A percentile compares a stretch with the other conserved stretches of the same genome.
Conservation (phyloP, 202 grass and related monocot genomes). For the Elaeis oleifera region DNA sequence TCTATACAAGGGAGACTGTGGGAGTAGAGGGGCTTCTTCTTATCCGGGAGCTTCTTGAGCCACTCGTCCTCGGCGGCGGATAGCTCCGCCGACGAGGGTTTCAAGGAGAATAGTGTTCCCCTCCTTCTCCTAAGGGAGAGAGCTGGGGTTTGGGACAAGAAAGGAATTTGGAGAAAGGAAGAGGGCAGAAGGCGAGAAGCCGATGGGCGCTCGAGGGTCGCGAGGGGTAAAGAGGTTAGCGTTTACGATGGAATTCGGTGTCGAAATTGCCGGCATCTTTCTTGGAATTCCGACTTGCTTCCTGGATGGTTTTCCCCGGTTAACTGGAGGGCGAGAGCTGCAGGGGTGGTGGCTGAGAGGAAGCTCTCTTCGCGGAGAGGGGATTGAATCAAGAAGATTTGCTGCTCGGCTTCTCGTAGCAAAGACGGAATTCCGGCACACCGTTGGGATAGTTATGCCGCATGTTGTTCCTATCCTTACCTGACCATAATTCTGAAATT, state of each 20-base stretch:
- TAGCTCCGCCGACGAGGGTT: slow-evolving; percentile 30
- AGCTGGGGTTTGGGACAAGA: neutral
- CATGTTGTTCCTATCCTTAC: no score
- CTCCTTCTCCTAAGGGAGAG: neutral
- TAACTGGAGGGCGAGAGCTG: no score
- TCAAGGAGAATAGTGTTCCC: slow-evolving; percentile 15
- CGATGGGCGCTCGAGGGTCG: neutral
- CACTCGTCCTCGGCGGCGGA: slow-evolving; percentile 40
- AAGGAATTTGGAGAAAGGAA: neutral
- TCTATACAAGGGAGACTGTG: slow-evolving; percentile 93
- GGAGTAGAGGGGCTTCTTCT: slow-evolving; percentile 83
- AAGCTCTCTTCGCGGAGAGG: no score
- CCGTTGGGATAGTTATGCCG: no score
- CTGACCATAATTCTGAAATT: no score
- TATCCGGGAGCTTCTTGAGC: slow-evolving; percentile 78
- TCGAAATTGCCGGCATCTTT: neutral
- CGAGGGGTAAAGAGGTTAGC: neutral
- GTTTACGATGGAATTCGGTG: neutral
- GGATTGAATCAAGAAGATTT: no score
- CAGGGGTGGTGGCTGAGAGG: no score
- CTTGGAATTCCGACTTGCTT: neutral
- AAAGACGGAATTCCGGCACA: no score
- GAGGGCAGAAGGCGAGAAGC: neutral
- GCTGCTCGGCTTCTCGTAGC: no score
- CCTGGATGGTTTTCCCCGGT: no score